Conservation (phyloP, 768 basidiomycete species). For the Rhodotorula diobovata region DNA sequence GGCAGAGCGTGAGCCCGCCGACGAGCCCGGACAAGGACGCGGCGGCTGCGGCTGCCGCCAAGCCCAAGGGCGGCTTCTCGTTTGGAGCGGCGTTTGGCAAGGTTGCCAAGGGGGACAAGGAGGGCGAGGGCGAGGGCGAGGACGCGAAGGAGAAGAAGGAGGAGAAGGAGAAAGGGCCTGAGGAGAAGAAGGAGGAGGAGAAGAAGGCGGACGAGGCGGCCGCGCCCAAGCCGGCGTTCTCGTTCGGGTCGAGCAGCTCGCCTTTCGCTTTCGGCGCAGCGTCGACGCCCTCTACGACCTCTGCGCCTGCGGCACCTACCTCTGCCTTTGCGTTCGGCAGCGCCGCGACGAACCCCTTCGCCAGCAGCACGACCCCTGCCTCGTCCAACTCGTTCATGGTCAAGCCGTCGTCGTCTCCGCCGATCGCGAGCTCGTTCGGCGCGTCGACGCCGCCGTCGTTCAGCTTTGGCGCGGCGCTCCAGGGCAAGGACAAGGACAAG, state of each 20-base stretch:
- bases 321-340: neutral
- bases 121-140: slow-evolving; percentile 39
- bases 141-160: slow-evolving; percentile 31
- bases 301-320: neutral
- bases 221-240: neutral
- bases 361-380: slow-evolving; percentile 2
- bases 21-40: slow-evolving; percentile 5
- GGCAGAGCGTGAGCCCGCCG: slow-evolving; percentile 32
- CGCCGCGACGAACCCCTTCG: neutral
- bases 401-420: slow-evolving; percentile 25
- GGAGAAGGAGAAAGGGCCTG: slow-evolving; percentile 7
- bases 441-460: slow-evolving; percentile 25
- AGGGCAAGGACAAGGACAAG: slow-evolving; percentile 25
- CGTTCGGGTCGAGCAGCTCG: slow-evolving; percentile 28
- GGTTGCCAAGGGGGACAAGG: slow-evolving; percentile 46
- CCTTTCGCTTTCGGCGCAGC: slow-evolving; percentile 5
- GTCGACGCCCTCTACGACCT: neutral
- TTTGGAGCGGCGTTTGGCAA: slow-evolving; percentile 41
- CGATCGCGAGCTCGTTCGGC: slow-evolving; percentile 36
- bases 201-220: neutral
- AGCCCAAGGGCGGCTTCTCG: slow-evolving; percentile 21
- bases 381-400: slow-evolving; percentile 10
- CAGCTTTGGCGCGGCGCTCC: slow-evolving; percentile 34
- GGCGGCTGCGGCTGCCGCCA: neutral
- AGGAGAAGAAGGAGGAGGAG: slow-evolving; percentile 9